phyloP scores from a whole-genome alignment of 176 grass and related monocot genomes.

The Pontederia paniculata region DNA sequence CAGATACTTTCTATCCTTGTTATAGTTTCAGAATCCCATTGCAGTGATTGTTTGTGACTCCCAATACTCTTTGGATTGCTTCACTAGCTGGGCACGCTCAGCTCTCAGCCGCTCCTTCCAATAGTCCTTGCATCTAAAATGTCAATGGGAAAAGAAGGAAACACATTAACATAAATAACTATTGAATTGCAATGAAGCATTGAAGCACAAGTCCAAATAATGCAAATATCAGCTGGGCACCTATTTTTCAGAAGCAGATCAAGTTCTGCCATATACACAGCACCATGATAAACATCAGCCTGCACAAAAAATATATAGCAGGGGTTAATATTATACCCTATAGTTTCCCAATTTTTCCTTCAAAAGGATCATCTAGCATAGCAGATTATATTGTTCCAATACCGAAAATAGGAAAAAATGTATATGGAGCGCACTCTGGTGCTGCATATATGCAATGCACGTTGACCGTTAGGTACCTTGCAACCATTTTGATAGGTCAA shows the following conservation, averaged over 20 bases:
- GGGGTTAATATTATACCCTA: no score
- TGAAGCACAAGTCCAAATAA: not conserved
- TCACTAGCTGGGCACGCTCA: constrained; percentile 48
- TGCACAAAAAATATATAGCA: constrained; percentile 4
- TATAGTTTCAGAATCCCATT: constrained; percentile 11
- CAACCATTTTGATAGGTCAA: no score
- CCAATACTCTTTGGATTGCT: constrained; percentile 75
- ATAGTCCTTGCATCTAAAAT: constrained; percentile 39
- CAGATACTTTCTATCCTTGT: no score
- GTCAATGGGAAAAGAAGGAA: not conserved
- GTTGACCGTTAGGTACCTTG: no score
- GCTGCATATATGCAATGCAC: no score
- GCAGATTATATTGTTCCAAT: no score
- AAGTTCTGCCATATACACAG: constrained; percentile 52
- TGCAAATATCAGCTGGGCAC: not conserved
- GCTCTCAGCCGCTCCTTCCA: constrained; percentile 35
- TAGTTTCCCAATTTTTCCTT: no score
- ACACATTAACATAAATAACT: not conserved
- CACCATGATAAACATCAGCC: constrained; percentile 39
- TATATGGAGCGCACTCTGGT: no score
- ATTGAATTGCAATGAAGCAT: not conserved
- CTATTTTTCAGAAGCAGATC: constrained; percentile 48
- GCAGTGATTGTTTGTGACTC: constrained; percentile 49
- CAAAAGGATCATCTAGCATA: no score
- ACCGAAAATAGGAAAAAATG: no score